These are phyloP conservation scores for Capsella bursapastoris DNA, from an alignment of 345 rosid species.

Conservation along the genomic window DNA sequence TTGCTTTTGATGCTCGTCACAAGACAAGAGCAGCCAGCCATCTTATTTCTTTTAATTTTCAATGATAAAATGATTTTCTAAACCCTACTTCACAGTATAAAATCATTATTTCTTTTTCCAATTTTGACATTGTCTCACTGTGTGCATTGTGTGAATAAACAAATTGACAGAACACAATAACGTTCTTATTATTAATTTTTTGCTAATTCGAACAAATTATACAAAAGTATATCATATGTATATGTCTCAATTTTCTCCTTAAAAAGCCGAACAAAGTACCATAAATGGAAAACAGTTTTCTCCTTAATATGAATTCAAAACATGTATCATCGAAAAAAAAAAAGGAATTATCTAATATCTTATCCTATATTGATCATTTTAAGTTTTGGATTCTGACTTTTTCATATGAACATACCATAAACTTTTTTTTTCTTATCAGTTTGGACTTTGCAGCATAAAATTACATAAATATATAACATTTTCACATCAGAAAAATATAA, in stretches of 20 bases:
- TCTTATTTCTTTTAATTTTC: neutral
- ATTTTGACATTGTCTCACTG: conserved; percentile 34
- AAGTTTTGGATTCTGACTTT: neutral
- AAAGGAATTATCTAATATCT: neutral
- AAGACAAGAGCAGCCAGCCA: conserved; percentile 41
- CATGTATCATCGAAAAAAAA: neutral
- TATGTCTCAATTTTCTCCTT: conserved; percentile 12
- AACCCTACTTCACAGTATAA: conserved; percentile 17
- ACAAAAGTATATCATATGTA: neutral
- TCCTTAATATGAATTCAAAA: neutral
- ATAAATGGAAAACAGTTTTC: neutral
- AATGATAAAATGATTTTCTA: conserved; percentile 3
- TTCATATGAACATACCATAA: neutral
- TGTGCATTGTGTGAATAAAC: conserved; percentile 15
- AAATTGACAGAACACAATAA: conserved; percentile 1
- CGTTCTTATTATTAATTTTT: neutral
- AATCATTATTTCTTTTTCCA: conserved; percentile 18
- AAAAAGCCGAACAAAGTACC: conserved; percentile 20
- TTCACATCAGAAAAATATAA: neutral
- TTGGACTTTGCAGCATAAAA: no score
- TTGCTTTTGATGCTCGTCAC: conserved; percentile 55
- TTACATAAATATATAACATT: neutral
- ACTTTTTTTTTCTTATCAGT: neutral
- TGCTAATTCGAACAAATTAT: neutral
- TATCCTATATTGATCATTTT: neutral